A percentile compares a stretch with the other conserved stretches of the same genome.
phyloP scores from a whole-genome alignment of 176 grass and related monocot genomes.

The Carex myosuroides region DNA sequence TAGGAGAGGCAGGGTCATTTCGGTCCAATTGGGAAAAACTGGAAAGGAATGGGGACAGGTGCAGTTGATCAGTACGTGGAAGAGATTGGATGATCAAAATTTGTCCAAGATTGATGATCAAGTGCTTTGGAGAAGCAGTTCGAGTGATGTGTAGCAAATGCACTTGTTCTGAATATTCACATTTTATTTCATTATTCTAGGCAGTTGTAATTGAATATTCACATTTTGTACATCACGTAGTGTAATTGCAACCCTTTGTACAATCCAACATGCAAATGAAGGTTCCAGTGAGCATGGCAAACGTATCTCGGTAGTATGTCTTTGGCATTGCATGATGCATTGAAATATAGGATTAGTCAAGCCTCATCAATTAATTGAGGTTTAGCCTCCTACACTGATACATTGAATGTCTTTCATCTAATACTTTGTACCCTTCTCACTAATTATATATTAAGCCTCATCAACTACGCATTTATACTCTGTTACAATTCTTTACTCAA shows the following conservation, averaged over 20 bases:
- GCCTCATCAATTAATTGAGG: too few relatives aligned
- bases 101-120: slow-evolving; percentile 76
- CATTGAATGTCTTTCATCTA: too few relatives aligned
- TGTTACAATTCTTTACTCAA: too few relatives aligned
- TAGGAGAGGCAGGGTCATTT: slow-evolving; percentile 67
- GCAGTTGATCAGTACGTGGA: slow-evolving; percentile 62
- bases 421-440: too few relatives aligned
- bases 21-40: slow-evolving; percentile 38
- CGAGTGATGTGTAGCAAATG: neutral
- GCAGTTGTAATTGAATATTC: neutral
- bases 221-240: neutral
- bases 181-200: neutral
- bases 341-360: too few relatives aligned
- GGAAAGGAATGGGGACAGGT: slow-evolving; percentile 48
- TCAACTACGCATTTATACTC: too few relatives aligned
- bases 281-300: neutral
- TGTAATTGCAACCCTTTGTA: slow-evolving; percentile 1
- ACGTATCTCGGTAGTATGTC: neutral
- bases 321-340: neutral
- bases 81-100: slow-evolving; percentile 56
- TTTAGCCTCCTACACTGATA: too few relatives aligned
- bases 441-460: too few relatives aligned
- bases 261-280: neutral
- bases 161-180: neutral
- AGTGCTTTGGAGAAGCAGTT: slow-evolving; percentile 45